phyloP scores from a whole-genome alignment of 352 stramenopile species.

The Thalassiosira mediterranea region DNA sequence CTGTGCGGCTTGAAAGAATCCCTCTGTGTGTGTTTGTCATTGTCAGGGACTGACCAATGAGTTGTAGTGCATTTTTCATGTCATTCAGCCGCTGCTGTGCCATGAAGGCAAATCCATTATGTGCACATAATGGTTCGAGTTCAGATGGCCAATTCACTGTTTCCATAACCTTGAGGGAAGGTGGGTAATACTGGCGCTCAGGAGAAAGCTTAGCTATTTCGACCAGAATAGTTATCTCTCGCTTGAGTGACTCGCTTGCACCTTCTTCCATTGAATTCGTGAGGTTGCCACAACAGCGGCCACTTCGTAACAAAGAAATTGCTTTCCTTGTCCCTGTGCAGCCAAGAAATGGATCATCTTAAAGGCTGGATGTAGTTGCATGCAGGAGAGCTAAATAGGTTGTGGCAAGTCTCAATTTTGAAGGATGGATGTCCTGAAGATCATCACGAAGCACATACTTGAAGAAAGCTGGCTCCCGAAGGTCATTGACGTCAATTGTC shows the following conservation, averaged over 20 bases:
- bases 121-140: slow-evolving; percentile 17
- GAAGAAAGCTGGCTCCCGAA: slow-evolving; percentile 16
- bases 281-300: slow-evolving; percentile 19
- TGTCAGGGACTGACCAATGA: too few relatives aligned
- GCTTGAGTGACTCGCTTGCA: neutral
- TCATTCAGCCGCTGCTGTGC: slow-evolving; percentile 6
- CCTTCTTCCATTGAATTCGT: slow-evolving; percentile 4
- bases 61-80: slow-evolving; percentile 1
- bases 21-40: too few relatives aligned
- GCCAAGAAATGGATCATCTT: slow-evolving; percentile 12
- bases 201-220: slow-evolving; percentile 8
- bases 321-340: slow-evolving; percentile 4
- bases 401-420: slow-evolving; percentile 10
- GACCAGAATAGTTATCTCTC: neutral
- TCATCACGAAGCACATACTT: slow-evolving; percentile 19
- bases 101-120: slow-evolving; percentile 18
- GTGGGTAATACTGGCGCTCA: slow-evolving; percentile 6
- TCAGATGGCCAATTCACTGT: neutral
- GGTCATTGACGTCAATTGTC: slow-evolving; percentile 4
- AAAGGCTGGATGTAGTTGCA: slow-evolving; percentile 9
- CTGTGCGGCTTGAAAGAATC: too few relatives aligned
- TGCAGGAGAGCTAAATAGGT: slow-evolving; percentile 15
- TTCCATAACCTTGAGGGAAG: slow-evolving; percentile 4
- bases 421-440: slow-evolving; percentile 11
- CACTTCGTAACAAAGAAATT: slow-evolving; percentile 8